Base-by-base conservation (phyloP, 768 basidiomycete species). In the Guyanaporus albipodus region DNA sequence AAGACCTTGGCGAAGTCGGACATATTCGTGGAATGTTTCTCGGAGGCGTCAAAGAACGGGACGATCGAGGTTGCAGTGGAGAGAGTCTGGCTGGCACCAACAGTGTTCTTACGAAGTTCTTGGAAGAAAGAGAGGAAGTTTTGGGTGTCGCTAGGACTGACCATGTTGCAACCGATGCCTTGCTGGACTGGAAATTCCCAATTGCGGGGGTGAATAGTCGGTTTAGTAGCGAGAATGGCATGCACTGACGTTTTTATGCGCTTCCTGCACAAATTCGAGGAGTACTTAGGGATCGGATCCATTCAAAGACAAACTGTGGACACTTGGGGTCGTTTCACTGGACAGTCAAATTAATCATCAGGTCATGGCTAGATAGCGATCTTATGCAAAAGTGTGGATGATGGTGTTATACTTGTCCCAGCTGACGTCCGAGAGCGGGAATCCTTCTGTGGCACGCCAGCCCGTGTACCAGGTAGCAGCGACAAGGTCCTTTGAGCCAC, bases 141-240 rank as follows among this genome's bases (percentile, higher is more conserved):
- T 31, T 75, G 69, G 0, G 82, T 78, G 61, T 97, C 94, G 42
- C 73, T 50, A 2, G 42, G 5, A 19, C 64, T 64, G 48, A 83
- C 72, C 0, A 62, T 62, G 62, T 95, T 96, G 56, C 87, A 87
- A 1, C 78, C 79, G 2, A 85, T 72, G 26, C 90, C 90, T 42
- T 72, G 67, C 7, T 66, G 54, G 46, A 73, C 77, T 3, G 92
- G 91, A 60, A 86, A 91, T 66, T 95, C 92, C 91, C 91, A 94
- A 58, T 88, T 91, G 44, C 35, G 10, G 42, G 50, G n/a, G 47
- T 38, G 17, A 50, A 31, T 6, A 24, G 24, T n/a, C 21, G 9
- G 11, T 27, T 14, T 14, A 21, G n/a, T 10, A 14, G 17, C 2
- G 28, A 28, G 21, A 41, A n/a, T 14, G n/a, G n/a, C n/a, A 28